Base-by-base conservation (phyloP, 2,329 filamentous ascomycete genomes). In the Sarocladium strictum region DNA sequence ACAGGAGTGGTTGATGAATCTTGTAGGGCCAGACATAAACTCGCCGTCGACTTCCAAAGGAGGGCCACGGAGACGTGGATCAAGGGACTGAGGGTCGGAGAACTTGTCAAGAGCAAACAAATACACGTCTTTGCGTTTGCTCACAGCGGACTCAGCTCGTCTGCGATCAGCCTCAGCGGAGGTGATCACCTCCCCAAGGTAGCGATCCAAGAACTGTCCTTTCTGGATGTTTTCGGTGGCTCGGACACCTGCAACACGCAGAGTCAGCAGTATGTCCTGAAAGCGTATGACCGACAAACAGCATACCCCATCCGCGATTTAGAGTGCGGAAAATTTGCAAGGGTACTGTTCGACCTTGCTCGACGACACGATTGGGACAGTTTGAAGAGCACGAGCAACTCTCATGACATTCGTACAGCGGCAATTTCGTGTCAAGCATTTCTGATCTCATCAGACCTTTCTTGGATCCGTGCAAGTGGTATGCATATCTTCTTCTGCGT, bases 31-130 rank as follows among this genome's bases (percentile, higher is more conserved):
- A 1, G 89, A 88, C 74, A 86, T 83, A 66, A 87, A 87, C 65
- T 92, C 85, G 11, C 90, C 90, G 55, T 85, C 84, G 0, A 85
- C 78, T 59, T 85, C 82, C 3, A 87, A 69, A 15, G 83, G 76
- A 5, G 77, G 71, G 0, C 76, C 78, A 3, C 76, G 73, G 0
- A 87, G 74, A 1, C 81, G 72, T n/a, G 73, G 70, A 57, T 86
- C 81, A 10, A 76, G 70, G 1, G 79, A 83, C 5, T 75, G 61
- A 0, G 75, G 70, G 54, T 87, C 79, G 1, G 76, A 80, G 64
- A 92, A 93, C 65, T 94, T 94, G 73, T 95, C 90, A 1, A 95
- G 80, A 1, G 80, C 83, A 67, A 93, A 94, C 1, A 94, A 77
- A 61, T 94, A 94, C 0, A 87, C 83, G 21, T 88, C 84, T 61